These are phyloP conservation scores for Vanilla planifolia DNA, from an alignment of 106 monocot species.

Conservation along the genomic window DNA sequence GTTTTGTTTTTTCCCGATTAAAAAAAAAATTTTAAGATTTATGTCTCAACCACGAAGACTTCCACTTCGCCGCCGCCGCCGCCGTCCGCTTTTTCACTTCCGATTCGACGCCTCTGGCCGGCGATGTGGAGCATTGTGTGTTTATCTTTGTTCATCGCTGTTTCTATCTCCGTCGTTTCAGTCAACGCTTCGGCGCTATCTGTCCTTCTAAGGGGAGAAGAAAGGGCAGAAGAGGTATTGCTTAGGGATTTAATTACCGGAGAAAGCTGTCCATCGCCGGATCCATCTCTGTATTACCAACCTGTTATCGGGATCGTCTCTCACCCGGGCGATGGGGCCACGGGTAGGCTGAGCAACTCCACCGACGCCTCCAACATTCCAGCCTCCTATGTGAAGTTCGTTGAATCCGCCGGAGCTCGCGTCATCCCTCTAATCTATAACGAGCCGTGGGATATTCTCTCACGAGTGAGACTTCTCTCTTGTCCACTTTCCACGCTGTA, in stretches of 20 bases:
- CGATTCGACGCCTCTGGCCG: no score
- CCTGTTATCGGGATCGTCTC: conserved; percentile 87
- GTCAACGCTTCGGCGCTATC: background rate
- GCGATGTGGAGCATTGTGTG: background rate
- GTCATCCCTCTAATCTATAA: conserved; percentile 80
- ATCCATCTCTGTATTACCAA: conserved; percentile 45
- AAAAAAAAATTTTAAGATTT: no score
- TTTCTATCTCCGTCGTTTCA: background rate
- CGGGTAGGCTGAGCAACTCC: conserved; percentile 53
- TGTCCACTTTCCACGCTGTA: background rate
- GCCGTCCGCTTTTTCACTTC: no score
- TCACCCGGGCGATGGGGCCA: conserved; percentile 81
- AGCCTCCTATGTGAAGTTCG: conserved; percentile 88
- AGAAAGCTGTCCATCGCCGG: conserved; percentile 26
- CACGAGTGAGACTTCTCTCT: conserved; percentile 28
- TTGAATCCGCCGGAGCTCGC: conserved; percentile 80
- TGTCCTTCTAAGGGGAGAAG: background rate
- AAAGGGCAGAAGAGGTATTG: background rate
- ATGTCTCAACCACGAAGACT: no score
- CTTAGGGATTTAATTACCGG: background rate
- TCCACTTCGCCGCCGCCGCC: no score
- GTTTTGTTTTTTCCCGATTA: no score
- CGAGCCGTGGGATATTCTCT: conserved; percentile 44
- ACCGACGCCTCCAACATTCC: conserved; percentile 51
- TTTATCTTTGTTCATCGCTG: background rate